Percentiles rank a stretch among this genome's conserved stretches.
phyloP scores from a whole-genome alignment of 768 basidiomycete species.

The Auriscalpium orientale region DNA sequence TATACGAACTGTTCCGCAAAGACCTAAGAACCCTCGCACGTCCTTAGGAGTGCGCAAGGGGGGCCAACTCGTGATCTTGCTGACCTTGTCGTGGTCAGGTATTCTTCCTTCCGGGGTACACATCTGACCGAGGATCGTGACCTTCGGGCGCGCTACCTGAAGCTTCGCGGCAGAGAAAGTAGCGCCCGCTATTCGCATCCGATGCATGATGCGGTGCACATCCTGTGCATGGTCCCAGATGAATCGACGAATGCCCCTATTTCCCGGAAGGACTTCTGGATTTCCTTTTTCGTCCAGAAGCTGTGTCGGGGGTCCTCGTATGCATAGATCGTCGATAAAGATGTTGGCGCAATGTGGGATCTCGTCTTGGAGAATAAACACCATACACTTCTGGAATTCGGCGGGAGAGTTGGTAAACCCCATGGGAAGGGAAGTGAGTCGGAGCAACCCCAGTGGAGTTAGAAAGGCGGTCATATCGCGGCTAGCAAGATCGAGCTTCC shows the following conservation, averaged over 20 bases:
- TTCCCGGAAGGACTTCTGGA: neutral
- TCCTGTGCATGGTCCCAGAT: neutral
- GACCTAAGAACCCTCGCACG: conserved; percentile 20
- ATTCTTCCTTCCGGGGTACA: conserved; percentile 29
- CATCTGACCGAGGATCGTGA: conserved; percentile 29
- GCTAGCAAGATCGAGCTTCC: neutral
- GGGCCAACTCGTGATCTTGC: conserved; percentile 21
- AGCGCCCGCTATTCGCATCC: neutral
- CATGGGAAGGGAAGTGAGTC: neutral
- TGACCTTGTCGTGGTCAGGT: conserved; percentile 20
- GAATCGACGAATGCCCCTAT: neutral
- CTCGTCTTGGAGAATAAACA: conserved; percentile 27
- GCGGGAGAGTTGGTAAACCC: neutral
- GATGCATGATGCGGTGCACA: neutral
- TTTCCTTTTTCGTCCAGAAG: neutral
- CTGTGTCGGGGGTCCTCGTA: neutral
- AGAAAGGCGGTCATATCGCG: neutral
- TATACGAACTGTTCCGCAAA: conserved; percentile 10
- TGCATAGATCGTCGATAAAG: conserved; percentile 22
- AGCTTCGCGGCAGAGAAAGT: neutral
- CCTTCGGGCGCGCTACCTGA: conserved; percentile 7
- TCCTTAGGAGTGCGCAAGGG: conserved; percentile 12
- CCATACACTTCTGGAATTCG: conserved; percentile 26
- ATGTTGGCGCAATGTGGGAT: conserved; percentile 18
- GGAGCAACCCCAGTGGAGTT: neutral